phyloP scores from a whole-genome alignment of 164 flowering plant genomes.

The Piper betle region DNA sequence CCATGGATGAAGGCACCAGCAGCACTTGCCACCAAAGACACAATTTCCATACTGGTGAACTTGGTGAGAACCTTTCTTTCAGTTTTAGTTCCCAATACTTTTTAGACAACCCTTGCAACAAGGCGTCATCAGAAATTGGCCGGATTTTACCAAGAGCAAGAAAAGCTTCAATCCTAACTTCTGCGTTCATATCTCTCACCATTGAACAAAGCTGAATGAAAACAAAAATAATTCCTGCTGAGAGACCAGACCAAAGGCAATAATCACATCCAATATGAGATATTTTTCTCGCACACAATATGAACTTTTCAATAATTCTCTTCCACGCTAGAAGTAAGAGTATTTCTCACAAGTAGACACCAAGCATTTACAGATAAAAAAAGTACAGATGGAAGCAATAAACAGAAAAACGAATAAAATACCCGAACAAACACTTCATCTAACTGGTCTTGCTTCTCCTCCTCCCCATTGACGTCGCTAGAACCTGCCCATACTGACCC shows the following conservation, averaged over 20 bases:
- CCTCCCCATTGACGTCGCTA: slow-evolving; percentile 20
- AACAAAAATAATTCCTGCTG: background rate
- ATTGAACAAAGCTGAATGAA: slow-evolving; percentile 54
- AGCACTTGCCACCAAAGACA: slow-evolving; percentile 28
- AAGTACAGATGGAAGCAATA: background rate
- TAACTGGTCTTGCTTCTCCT: slow-evolving; percentile 18
- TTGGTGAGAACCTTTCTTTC: slow-evolving; percentile 20
- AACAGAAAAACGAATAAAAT: background rate
- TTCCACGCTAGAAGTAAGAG: background rate
- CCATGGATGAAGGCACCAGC: slow-evolving; percentile 89
- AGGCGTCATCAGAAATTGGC: slow-evolving; percentile 45
- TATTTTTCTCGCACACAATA: background rate
- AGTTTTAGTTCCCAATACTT: slow-evolving; percentile 22
- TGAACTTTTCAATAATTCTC: background rate
- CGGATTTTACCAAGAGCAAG: slow-evolving; percentile 46
- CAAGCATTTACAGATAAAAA: background rate
- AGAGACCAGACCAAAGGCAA: background rate
- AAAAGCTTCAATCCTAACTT: slow-evolving; percentile 62
- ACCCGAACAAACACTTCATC: slow-evolving; percentile 68
- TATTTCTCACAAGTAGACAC: background rate
- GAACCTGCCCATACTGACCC: slow-evolving; percentile 46
- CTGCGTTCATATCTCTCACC: slow-evolving; percentile 71
- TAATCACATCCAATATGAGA: background rate
- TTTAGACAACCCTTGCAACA: slow-evolving; percentile 65
- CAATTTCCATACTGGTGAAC: slow-evolving; percentile 12